These are phyloP conservation scores for Penicillium sp. DNA, from an alignment of 2,329 filamentous ascomycete genomes.

Conservation along the genomic window DNA sequence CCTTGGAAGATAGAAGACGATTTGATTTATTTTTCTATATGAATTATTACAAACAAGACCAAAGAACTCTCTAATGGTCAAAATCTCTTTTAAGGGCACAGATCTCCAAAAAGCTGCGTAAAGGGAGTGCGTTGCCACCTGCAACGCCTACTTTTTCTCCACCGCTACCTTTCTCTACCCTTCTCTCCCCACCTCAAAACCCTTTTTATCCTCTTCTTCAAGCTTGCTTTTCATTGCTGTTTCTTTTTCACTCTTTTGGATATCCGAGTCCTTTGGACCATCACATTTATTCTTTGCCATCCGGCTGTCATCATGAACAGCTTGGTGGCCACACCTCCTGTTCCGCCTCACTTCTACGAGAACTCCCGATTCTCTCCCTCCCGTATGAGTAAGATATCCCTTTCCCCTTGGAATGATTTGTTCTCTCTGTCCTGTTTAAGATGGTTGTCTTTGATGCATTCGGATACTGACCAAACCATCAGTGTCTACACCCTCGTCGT, in stretches of 20 bases:
- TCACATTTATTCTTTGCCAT: conserved; percentile 17
- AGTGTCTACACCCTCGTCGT: conserved; percentile 35
- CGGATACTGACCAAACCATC: conserved; percentile 12
- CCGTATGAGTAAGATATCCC: conserved; percentile 46
- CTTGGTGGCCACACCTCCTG: conserved; percentile 49
- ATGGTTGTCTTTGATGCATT: not conserved
- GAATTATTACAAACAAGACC: not conserved
- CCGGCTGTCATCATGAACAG: conserved; percentile 50
- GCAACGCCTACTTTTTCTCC: conserved; percentile 28
- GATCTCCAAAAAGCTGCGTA: conserved; percentile 18
- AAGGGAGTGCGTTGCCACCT: conserved; percentile 29
- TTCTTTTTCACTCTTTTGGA: conserved; percentile 7
- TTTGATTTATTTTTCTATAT: not conserved
- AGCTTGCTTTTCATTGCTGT: conserved; percentile 5
- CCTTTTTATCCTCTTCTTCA: conserved; percentile 16
- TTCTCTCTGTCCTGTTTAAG: not conserved
- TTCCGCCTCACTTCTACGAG: conserved; percentile 56
- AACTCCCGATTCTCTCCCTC: conserved; percentile 53
- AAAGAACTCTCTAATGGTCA: not conserved
- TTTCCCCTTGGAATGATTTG: conserved; percentile 7
- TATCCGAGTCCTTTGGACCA: conserved; percentile 1
- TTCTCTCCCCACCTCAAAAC: conserved; percentile 19
- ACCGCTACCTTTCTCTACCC: conserved; percentile 27
- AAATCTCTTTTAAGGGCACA: conserved; percentile 8
- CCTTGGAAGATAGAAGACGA: not conserved